Evolutionary conservation across 1,139 yeast species (phyloP), one percentile per base, ranked within the genome.

Genomic region (Candida pseudoviswanathii): DNA sequence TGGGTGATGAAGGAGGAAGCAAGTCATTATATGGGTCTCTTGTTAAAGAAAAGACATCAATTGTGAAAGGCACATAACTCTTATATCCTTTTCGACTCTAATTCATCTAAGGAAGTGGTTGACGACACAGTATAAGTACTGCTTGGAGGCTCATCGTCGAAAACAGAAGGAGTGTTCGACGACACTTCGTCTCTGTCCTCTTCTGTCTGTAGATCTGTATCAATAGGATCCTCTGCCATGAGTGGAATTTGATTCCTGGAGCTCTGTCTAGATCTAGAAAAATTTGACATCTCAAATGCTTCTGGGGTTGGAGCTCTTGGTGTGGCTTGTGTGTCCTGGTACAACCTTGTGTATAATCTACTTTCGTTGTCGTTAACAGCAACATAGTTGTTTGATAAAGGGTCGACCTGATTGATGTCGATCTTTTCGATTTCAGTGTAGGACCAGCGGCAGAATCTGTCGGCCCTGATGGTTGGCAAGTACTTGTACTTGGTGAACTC

Each of bases 381-480:
- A 30, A 51, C 54, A 40, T 52, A 59, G 46, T 51, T 48, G 27
- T 48, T 45, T 11, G 60, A 53, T 49, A 75, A 66, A n/a, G 80
- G 80, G 53, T 75, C 76, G 5, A 59, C 55, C 27, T 64, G 64
- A 30, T 48, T 50, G 41, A 70, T 55, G 55, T 70, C 64, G 27
- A 65, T 60, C 48, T 61, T 64, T 40, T 57, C 54, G 34, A 75
- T 61, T 44, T 65, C 68, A 5, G 69, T 62, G 63, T 92, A 92
- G 22, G 95, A 86, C 96, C 97, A 92, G 54, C 98, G 84, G 59
- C 94, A 86, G 60, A 86, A 86, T 61, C 83, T 80, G 51, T 70
- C 80, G 22, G 70, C 70, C 55, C 84, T 88, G 41, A 76, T 73
- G 33, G 82, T 72, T n/a, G 98, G 98, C 62, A 92, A 72, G 62